A percentile compares a stretch with the other conserved stretches of the same genome.
Evolutionary conservation across 352 stramenopile species (phyloP).

Genomic region (Globisporangium iwayamae): DNA sequence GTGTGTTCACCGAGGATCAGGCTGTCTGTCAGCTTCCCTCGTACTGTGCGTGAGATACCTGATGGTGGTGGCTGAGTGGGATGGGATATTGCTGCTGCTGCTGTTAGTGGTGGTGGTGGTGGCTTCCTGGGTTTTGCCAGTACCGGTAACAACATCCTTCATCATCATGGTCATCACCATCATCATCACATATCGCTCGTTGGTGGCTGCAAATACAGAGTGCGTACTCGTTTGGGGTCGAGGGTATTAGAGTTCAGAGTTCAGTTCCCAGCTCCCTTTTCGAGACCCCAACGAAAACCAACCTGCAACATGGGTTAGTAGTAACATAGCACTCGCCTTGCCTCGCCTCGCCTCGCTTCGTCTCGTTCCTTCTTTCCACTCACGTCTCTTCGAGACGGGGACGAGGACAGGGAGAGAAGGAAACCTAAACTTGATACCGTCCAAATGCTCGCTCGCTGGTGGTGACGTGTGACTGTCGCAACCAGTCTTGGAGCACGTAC

Average conservation of each 20-base stretch:
- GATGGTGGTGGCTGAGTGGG: background rate
- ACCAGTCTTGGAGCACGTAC: background rate
- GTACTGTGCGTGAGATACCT: background rate
- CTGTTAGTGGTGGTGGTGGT: background rate
- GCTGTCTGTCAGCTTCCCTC: background rate
- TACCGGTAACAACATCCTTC: too few species aligned
- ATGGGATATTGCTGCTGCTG: background rate
- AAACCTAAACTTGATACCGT: background rate
- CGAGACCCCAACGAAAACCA: background rate
- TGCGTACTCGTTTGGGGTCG: background rate
- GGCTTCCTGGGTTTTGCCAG: too few species aligned
- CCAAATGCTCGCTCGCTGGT: background rate
- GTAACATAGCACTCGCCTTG: background rate
- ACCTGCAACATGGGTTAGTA: background rate
- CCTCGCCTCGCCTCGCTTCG: background rate
- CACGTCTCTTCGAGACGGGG: background rate
- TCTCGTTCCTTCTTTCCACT: background rate
- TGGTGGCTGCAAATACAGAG: too few species aligned
- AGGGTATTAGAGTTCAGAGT: background rate
- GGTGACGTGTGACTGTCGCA: conserved; percentile 7
- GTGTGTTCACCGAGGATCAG: background rate
- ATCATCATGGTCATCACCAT: too few species aligned
- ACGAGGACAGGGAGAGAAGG: background rate
- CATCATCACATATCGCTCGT: too few species aligned
- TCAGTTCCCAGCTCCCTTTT: background rate